Evolutionary conservation across 805 yeast species (phyloP), one percentile per base, ranked within the genome.

Genomic region (Candida michaelii): DNA sequence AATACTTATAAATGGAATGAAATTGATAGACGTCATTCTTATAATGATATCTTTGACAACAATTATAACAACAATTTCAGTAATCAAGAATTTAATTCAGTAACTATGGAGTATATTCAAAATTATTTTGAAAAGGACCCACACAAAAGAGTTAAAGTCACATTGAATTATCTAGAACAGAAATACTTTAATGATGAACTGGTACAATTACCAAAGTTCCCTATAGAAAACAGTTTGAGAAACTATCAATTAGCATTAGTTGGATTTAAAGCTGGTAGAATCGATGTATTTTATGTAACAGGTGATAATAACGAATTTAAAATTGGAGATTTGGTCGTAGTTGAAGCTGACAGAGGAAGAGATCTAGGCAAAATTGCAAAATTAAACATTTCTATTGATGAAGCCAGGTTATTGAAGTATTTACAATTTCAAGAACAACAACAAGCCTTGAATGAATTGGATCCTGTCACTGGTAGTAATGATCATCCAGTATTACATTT

Each of bases 261-360:
- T 31, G 81, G 82, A 42, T 89, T 89, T 66, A 89, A 89, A 59
- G 80, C 83, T 21, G 87, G 89, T 7, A 71, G 97, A 32, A 65
- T 83, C 42, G 96, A 89, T 60, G 88, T 87, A 7, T 88, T 85
- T 54, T 80, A 78, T 55, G 62, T 82, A 15, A 80, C 88, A 1
- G 38, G 46, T 16, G 49, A 48, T 27, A 15, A n/a, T 4, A 6
- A 12, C 2, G 24, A 25, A 2, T 60, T 80, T 32, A 63, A 67
- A 38, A 61, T 69, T 4, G 85, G 85, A 16, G 89, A 84, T 55
- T 70, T 84, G 54, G 91, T 87, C 12, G 78, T 85, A 54, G 95
- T 85, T 13, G 91, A 86, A 55, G 95, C 93, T 1, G 95, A 86
- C 55, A 69, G 95, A 25, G 95, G 95, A 27, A 65, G 79, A 27